These are phyloP conservation scores for Pestalotiopsis sp. DNA, from an alignment of 2,329 filamentous ascomycete species.

Conservation along the genomic window DNA sequence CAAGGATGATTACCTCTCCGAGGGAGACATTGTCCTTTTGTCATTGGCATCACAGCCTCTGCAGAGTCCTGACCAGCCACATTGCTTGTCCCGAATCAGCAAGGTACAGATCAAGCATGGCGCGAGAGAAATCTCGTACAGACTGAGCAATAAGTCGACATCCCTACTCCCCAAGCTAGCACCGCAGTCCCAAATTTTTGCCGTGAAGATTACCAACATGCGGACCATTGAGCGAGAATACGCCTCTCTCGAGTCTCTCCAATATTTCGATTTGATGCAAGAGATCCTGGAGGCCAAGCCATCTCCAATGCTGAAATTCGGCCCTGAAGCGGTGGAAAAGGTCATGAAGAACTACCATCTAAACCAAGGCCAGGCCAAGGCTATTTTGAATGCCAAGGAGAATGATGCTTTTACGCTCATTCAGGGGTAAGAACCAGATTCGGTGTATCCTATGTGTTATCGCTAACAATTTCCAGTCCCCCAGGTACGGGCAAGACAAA, in stretches of 20 bases:
- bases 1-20: conserved; percentile 70
- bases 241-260: conserved; percentile 82
- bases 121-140: conserved; percentile 81
- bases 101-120: conserved; percentile 79
- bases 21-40: conserved; percentile 87
- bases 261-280: conserved; percentile 94
- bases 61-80: conserved; percentile 62
- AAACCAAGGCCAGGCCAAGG: conserved; percentile 86
- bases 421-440: conserved; percentile 65
- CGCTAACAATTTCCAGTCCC: conserved; percentile 56
- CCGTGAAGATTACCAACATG: conserved; percentile 86
- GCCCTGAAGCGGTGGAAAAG: conserved; percentile 67
- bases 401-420: conserved; percentile 98
- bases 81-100: conserved; percentile 85
- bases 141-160: conserved; percentile 68
- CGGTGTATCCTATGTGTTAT: conserved; percentile 10
- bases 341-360: conserved; percentile 78
- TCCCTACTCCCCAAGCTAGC: conserved; percentile 63
- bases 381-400: conserved; percentile 86
- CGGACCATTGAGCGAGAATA: conserved; percentile 95
- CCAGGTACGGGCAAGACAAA: conserved; percentile 98
- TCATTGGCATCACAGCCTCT: conserved; percentile 74
- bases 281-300: conserved; percentile 89
- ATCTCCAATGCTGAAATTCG: conserved; percentile 82
- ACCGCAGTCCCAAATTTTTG: conserved; percentile 69